Evolutionary conservation across 1,139 yeast genomes (phyloP), one percentile per base, ranked within the genome.

Genomic region (Geotrichum restrictum): DNA sequence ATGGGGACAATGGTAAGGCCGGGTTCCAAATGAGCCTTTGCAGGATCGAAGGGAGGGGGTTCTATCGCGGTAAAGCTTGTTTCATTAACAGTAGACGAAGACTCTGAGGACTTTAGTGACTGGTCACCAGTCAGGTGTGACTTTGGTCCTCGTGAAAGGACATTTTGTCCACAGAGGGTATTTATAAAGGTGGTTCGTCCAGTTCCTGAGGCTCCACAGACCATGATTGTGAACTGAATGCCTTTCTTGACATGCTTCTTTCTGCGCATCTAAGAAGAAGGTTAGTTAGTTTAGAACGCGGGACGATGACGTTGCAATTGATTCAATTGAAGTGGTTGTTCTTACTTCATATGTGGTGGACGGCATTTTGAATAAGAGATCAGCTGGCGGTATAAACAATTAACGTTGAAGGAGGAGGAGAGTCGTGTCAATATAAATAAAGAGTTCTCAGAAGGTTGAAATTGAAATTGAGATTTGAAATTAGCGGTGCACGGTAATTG

Each of bases 131-230:
- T 39, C 8, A 22, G 44, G n/a, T n/a, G 13, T 24, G 27, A 14
- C 11, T 21, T 24, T 2, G 21, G 44, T 10, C 44, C 37, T 18
- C 21, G 42, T 3, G 46, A 11, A 24, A 82, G 82, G 13, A 81
- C 82, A 59, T 84, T 81, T 55, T 88, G 94, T 38, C 95, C 95
- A 72, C 97, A 89, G 52, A 89, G 72, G 52, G 91, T 81, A 69
- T 88, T 86, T 56, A 88, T 76, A 64, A 88, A 87, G 0, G 94
- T 81, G 3, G 94, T 79, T 64, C 88, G 83, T 2, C 96, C 96
- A 0, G 83, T 75, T 2, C 95, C 95, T 4, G 82, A 73, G 7
- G 77, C 73, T 7, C 96, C 96, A 29, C 83, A 81, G 21, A 87
- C 79, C 83, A 88, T 78, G 56, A 88, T 67, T 39, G 88, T 81